Base-by-base conservation (phyloP, 75 land plant species). In the Cryptomeria japonica region DNA sequence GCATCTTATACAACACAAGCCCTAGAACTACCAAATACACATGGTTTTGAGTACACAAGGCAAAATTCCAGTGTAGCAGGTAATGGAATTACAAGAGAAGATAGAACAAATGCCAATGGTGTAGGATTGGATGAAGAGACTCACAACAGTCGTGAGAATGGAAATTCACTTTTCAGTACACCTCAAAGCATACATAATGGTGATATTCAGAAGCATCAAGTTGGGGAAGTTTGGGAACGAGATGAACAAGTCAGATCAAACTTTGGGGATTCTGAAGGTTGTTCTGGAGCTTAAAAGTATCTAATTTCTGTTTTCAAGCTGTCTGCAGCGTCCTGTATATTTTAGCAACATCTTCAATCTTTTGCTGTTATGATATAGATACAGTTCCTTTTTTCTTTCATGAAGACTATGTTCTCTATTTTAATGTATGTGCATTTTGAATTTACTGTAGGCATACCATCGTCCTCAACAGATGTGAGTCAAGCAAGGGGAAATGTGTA, bases 1-100 rank as follows among this genome's bases (percentile, higher is more conserved):
- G 95, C 95, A 25, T 89, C 97, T 89, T 95, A 96, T 89, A 95
- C 98, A 83, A 98, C 99, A 31, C 99, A 98, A 88, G 98, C 99
- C 41, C 92, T 96, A 56, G 99, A 98, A 88, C 94, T 96, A 11
- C 93, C 95, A 39, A 95, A 93, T 86, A 90, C 91, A 51, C 87
- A 92, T 83, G 94, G 96, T 58, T 93, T 94, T 86, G 95, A 95
- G 31, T 89, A 90, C 55, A 51, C 86, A n/a, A 95, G 90, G 58
- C 93, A 87, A 79, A 83, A 44, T 55, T 13, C 15, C 15, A 55
- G 61, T 10, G 34, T 88, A 39, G 32, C 87, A 72, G 88, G 79
- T 76, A 88, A 80, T 13, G 41, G 46, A 64, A 89, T 49, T 32
- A 61, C 61, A 6, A 83, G 58, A 72, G 72, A 58, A 34, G 88